Evolutionary conservation across 2,329 filamentous ascomycete genomes (phyloP), one percentile per base, ranked within the genome.

Genomic region (Epichloe coenophiala): DNA sequence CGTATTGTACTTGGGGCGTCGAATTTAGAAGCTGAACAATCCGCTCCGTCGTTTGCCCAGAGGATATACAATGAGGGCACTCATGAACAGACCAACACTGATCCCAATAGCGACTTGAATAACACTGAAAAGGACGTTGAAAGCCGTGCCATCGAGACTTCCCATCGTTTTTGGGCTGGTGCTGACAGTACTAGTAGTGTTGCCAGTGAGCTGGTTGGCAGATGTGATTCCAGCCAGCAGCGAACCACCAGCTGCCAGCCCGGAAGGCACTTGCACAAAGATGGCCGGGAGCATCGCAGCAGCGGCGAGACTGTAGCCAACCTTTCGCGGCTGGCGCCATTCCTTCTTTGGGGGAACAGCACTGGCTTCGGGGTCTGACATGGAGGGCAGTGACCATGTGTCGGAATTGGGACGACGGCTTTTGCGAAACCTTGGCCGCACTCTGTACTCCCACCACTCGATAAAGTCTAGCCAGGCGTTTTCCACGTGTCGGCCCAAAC

Each of bases 241-340:
- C 13, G 77, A 80, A 1, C 79, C 79, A 31, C 73, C 72, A 0
- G 77, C 77, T 3, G 80, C 80, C n/a, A 83, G 66, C 31, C 79
- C 77, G 19, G 75, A 78, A 0, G 80, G 80, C 27, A 83, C 80
- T 55, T 81, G 79, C 2, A 83, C 77, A 55, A 94, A 94, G 55
- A 95, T 94, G 5, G 85, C 89, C 0, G 89, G 89, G 9, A 95
- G 70, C 74, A 95, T 87, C 1, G 86, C 84, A 0, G 88, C 87
- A 0, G 88, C 88, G 0, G 89, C 89, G 2, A 95, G 77, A 1
- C 85, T 86, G 62, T 90, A 88, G 12, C 84, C 81, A 5, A 80
- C 68, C 6, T 71, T 66, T 6, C 73, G 64, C n/a, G 67, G 60
- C 55, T 65, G 60, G 52, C 61, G 44, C 47, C 56, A 57, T 17